Percentiles rank a stretch among this genome's conserved stretches.
These are phyloP conservation scores for Puccinia novopanici DNA, from an alignment of 1,284 basidiomycete genomes.

Conservation along the genomic window DNA sequence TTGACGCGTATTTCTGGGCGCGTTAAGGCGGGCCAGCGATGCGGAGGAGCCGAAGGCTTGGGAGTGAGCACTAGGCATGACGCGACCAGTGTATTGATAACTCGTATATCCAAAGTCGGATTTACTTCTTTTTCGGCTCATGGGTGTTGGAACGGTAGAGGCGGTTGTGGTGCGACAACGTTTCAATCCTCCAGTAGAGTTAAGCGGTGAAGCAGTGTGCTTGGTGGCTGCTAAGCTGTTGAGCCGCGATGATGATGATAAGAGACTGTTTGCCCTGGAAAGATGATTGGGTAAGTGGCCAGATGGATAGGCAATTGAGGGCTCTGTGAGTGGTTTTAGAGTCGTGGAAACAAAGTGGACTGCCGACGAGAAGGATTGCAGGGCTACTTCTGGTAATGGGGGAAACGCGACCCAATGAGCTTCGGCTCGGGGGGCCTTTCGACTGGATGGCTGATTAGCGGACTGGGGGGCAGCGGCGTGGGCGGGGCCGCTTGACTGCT, in stretches of 20 bases:
- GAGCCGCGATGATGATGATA: slow-evolving; percentile 21
- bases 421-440: slow-evolving; percentile 10
- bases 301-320: slow-evolving; percentile 30
- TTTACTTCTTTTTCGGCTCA: slow-evolving; percentile 47
- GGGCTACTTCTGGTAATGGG: slow-evolving; percentile 20
- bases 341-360: slow-evolving; percentile 48
- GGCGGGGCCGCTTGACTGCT: slow-evolving; percentile 6
- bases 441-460: background rate
- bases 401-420: slow-evolving; percentile 35
- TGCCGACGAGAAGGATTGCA: slow-evolving; percentile 33
- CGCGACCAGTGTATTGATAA: background rate
- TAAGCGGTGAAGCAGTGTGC: background rate
- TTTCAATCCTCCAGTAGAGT: slow-evolving; percentile 23
- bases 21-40: slow-evolving; percentile 3
- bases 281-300: slow-evolving; percentile 33
- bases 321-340: slow-evolving; percentile 31
- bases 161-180: slow-evolving; percentile 37
- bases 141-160: background rate
- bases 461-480: slow-evolving; percentile 2
- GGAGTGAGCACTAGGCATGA: background rate
- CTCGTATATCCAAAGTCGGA: slow-evolving; percentile 28
- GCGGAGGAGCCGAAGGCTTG: slow-evolving; percentile 29
- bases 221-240: background rate
- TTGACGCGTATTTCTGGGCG: slow-evolving; percentile 11
- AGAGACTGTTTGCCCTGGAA: slow-evolving; percentile 25